A percentile compares a stretch with the other conserved stretches of the same genome.
Evolutionary conservation across 2,329 filamentous ascomycete genomes (phyloP).

Genomic region (Sporothrix luriei): DNA sequence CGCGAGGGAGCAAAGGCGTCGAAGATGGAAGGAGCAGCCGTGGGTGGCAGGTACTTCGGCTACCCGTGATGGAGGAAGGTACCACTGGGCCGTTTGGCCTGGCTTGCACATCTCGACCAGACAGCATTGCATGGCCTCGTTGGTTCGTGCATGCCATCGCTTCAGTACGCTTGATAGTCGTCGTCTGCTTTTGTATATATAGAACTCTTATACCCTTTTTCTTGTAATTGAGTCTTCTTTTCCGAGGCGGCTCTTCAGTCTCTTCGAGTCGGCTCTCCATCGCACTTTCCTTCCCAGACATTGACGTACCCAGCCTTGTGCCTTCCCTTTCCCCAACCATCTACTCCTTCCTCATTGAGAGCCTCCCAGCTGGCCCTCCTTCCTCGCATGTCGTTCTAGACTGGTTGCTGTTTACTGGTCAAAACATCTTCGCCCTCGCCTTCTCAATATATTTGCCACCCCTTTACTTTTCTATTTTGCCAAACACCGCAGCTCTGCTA

Average conservation of each 20-base stretch:
- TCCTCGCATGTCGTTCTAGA: not conserved
- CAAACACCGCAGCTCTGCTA: not conserved
- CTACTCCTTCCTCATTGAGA: not conserved
- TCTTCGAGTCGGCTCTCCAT: not conserved
- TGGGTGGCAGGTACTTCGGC: not conserved
- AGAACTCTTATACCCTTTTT: not conserved
- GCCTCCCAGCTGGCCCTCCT: not conserved
- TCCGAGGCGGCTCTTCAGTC: not conserved
- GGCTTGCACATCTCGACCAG: not conserved
- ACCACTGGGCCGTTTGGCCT: not conserved
- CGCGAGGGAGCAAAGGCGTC: not conserved
- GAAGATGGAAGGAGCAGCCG: not conserved
- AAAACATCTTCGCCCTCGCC: not conserved
- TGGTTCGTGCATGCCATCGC: not conserved
- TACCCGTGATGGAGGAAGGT: not conserved
- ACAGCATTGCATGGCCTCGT: not conserved
- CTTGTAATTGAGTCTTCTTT: not conserved
- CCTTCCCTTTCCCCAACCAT: not conserved
- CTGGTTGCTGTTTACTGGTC: not conserved
- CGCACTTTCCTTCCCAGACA: not conserved
- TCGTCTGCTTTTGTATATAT: not conserved
- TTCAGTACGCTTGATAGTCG: not conserved
- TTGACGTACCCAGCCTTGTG: not conserved
- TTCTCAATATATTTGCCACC: not conserved
- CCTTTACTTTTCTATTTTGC: not conserved